phyloP scores from a whole-genome alignment of 371 early-diverging fungal species.

The Capniomyces stellatus region DNA sequence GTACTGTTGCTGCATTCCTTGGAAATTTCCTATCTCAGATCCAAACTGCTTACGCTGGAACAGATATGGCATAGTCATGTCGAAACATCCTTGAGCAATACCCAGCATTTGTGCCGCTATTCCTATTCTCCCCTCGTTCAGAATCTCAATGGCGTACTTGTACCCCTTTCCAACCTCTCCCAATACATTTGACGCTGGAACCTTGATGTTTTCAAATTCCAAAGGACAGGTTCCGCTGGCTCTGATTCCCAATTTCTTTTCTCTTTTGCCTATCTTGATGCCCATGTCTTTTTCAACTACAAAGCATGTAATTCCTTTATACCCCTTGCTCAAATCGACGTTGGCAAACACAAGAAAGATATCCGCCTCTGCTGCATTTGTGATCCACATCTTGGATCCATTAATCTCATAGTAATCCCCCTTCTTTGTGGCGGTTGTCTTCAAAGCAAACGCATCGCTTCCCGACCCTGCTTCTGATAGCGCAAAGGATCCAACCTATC shows the following conservation, averaged over 20 bases:
- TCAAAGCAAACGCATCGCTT: conserved; percentile 90
- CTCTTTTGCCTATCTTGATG: conserved; percentile 88
- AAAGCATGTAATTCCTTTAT: conserved; percentile 97
- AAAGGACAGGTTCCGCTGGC: conserved; percentile 89
- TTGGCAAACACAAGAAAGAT: conserved; percentile 96
- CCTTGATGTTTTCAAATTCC: conserved; percentile 80
- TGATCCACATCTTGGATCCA: conserved; percentile 88
- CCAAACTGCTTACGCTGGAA: conserved; percentile 94
- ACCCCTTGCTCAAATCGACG: conserved; percentile 81
- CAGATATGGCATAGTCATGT: conserved; percentile 76
- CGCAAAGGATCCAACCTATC: conserved; percentile 93
- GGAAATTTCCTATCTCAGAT: conserved; percentile 70
- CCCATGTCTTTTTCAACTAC: conserved; percentile 92
- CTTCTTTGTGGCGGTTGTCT: conserved; percentile 75
- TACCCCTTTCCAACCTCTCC: conserved; percentile 94
- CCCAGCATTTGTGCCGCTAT: conserved; percentile 98
- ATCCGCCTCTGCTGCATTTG: conserved; percentile 78
- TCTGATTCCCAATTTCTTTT: conserved; percentile 92
- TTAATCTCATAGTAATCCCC: conserved; percentile 82
- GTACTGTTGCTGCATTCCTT: conserved; percentile 93
- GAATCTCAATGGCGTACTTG: conserved; percentile 94
- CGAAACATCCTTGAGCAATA: conserved; percentile 86
- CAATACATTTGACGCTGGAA: conserved; percentile 75
- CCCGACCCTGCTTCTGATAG: conserved; percentile 87
- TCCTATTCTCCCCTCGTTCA: conserved; percentile 96